Percentiles rank a stretch among this genome's conserved stretches.
These are phyloP conservation scores for Didymella pomorum DNA, from an alignment of 2,329 filamentous ascomycete species.

Conservation along the genomic window DNA sequence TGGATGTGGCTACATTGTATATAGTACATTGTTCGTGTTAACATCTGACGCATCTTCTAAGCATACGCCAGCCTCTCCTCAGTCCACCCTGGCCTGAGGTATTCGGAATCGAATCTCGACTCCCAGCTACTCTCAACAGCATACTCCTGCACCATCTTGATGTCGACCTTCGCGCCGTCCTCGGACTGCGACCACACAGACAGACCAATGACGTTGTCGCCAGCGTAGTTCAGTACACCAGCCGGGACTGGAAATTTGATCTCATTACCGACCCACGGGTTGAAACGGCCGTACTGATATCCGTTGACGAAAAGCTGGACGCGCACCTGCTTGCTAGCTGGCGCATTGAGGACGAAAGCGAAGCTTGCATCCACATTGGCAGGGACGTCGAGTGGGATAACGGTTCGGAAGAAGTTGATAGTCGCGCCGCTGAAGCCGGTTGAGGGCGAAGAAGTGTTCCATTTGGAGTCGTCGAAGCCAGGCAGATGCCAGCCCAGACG, in stretches of 20 bases:
- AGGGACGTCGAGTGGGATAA: slow-evolving; percentile 61
- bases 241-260: slow-evolving; percentile 67
- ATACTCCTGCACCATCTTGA: slow-evolving; percentile 64
- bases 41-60: slow-evolving; percentile 14
- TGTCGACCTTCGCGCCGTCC: slow-evolving; percentile 58
- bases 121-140: slow-evolving; percentile 63
- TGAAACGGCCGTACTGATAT: slow-evolving; percentile 69
- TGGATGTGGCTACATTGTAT: neutral
- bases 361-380: slow-evolving; percentile 63
- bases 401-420: slow-evolving; percentile 64
- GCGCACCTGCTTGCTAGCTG: slow-evolving; percentile 56
- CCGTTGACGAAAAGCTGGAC: slow-evolving; percentile 70
- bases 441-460: slow-evolving; percentile 50
- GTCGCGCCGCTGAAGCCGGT: slow-evolving; percentile 60
- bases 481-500: slow-evolving; percentile 67
- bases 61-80: slow-evolving; percentile 45
- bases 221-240: slow-evolving; percentile 65
- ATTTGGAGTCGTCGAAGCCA: slow-evolving; percentile 60
- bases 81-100: slow-evolving; percentile 62
- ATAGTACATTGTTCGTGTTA: slow-evolving; percentile 4
- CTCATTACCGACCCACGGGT: slow-evolving; percentile 68
- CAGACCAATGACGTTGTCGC: slow-evolving; percentile 65
- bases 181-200: slow-evolving; percentile 68
- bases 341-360: slow-evolving; percentile 62
- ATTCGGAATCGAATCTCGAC: slow-evolving; percentile 57